Base-by-base conservation (phyloP, 805 yeast genomes). In the Teunomyces lycoperdinae region DNA sequence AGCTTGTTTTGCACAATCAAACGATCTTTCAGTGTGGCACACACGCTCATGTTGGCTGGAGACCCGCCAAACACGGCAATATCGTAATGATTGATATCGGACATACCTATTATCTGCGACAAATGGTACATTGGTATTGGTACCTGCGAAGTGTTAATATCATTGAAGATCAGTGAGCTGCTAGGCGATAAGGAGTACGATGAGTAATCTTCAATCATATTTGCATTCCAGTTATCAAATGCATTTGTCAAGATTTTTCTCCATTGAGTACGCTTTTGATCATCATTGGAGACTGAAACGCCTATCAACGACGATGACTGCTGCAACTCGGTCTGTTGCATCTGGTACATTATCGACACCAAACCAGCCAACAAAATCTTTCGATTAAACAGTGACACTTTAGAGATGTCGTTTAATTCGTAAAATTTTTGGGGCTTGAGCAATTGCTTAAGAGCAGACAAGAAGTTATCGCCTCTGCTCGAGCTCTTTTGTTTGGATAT, bases 31-130 rank as follows among this genome's bases (percentile, higher is more conserved):
- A 53, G 44, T 1, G 71, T 67, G 1, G 70, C 74, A 27, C 54
- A 58, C 4, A 73, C 77, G 50, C 74, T 86, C 84, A 86, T 83
- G 57, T 90, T 78, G 67, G 85, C 80, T 1, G 94, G 94, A 6
- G 89, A 87, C 0, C 96, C 96, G 2, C 91, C 84, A 62, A 74
- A 84, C 4, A 87, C 83, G 46, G 86, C 86, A 48, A 87, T 80
- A 63, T 89, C 96, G 63, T 86, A 84, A 52, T 87, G 89, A 47
- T 87, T 83, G 27, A 85, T 77, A 44, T 87, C 80, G 60, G 88
- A 52, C 51, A 71, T 59, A 1, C 74, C 77, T 40, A 83, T 78
- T 11, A 87, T 80, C 58, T 86, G 91, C 0, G 88, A 81, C 68
- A 86, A 73, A 59, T 88, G 91, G 63, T 81, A 85, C 45, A 83